Evolutionary conservation across 768 basidiomycete genomes (phyloP).

Genomic region (Sarcodon sp.): DNA sequence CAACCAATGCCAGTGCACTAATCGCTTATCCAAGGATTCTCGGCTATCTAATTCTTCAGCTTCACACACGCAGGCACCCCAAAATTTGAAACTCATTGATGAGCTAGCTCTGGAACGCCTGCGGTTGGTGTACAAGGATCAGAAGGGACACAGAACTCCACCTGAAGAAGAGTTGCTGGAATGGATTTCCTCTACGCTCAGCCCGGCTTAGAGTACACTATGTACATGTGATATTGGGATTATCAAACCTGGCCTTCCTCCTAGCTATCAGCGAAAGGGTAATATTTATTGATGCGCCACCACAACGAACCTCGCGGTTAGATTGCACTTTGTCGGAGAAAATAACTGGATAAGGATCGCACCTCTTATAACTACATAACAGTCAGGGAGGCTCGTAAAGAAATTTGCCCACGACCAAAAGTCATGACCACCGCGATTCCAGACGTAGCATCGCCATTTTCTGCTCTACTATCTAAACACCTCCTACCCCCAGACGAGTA

Average conservation of each 20-base stretch:
- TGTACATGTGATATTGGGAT: too few species aligned
- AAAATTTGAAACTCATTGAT: slow-evolving; percentile 41
- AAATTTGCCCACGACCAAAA: slow-evolving; percentile 1
- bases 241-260: too few species aligned
- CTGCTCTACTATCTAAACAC: slow-evolving; percentile 34
- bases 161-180: not conserved
- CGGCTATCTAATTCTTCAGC: slow-evolving; percentile 28
- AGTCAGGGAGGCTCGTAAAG: too few species aligned
- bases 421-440: slow-evolving; percentile 25
- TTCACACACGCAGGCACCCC: slow-evolving; percentile 44
- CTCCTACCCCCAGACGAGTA: slow-evolving; percentile 74
- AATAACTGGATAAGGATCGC: too few species aligned
- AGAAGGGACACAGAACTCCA: not conserved
- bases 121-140: slow-evolving; percentile 35
- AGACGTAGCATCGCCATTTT: slow-evolving; percentile 16
- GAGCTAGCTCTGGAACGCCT: slow-evolving; percentile 65
- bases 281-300: too few species aligned
- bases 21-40: slow-evolving; percentile 33
- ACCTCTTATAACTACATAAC: too few species aligned
- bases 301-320: too few species aligned
- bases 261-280: too few species aligned
- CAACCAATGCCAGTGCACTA: slow-evolving; percentile 35
- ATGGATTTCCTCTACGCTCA: not conserved
- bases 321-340: too few species aligned
- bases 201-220: not conserved